Evolutionary conservation across 2,329 filamentous ascomycete genomes (phyloP).

Genomic region (Aureobasidium sp.): DNA sequence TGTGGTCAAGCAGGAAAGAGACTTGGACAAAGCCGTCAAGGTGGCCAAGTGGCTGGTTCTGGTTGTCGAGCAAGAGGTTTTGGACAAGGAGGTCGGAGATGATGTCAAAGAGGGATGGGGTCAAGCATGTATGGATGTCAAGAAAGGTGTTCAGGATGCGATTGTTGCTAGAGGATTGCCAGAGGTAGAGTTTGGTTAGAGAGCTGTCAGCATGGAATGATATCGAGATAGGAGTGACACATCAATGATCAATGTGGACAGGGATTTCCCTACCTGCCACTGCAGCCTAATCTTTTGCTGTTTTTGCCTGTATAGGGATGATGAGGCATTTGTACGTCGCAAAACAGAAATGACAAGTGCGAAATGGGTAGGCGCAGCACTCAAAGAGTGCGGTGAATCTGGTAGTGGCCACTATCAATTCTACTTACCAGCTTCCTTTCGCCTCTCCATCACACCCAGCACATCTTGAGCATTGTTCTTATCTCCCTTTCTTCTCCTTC

Average conservation of each 20-base stretch:
- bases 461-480: slow-evolving; percentile 75
- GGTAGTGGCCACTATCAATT: not conserved
- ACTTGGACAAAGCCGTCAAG: slow-evolving; percentile 67
- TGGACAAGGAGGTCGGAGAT: slow-evolving; percentile 15
- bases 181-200: slow-evolving; percentile 33
- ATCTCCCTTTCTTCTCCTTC: slow-evolving; percentile 66
- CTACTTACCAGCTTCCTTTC: slow-evolving; percentile 33
- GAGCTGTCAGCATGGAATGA: not conserved
- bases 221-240: not conserved
- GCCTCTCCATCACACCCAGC: slow-evolving; percentile 65
- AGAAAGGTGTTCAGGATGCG: slow-evolving; percentile 37
- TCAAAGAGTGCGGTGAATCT: not conserved
- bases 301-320: too few relatives aligned
- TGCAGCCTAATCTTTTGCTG: not conserved
- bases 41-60: slow-evolving; percentile 59
- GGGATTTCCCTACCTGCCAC: not conserved
- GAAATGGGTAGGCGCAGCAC: not conserved
- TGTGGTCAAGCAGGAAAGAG: slow-evolving; percentile 65
- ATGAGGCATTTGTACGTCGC: too few relatives aligned
- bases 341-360: not conserved
- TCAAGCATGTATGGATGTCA: slow-evolving; percentile 34
- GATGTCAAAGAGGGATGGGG: slow-evolving; percentile 28
- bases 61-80: slow-evolving; percentile 29
- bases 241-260: not conserved
- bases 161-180: slow-evolving; percentile 41